Evolutionary conservation across 1,139 yeast species (phyloP).

Genomic region (Eremothecium gossypii): DNA sequence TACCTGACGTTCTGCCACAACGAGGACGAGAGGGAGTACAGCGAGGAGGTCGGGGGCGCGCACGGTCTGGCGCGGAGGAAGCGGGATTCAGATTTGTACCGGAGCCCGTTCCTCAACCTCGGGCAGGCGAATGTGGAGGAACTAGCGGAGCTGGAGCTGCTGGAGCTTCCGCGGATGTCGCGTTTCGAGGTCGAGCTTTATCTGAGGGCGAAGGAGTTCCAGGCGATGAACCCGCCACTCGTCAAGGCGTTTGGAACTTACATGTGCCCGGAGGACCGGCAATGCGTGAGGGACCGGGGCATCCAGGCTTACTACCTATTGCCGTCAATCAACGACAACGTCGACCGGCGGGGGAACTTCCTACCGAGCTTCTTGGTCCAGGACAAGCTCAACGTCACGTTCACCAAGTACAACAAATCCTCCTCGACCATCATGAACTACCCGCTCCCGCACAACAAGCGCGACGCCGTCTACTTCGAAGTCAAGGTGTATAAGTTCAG

Average conservation of each 20-base stretch:
- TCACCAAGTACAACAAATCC: slow-evolving; percentile 33
- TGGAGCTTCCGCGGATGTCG: slow-evolving; percentile 30
- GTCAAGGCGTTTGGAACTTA: slow-evolving; percentile 35
- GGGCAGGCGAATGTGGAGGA: slow-evolving; percentile 33
- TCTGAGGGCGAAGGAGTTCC: slow-evolving; percentile 32
- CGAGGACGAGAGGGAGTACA: slow-evolving; percentile 27
- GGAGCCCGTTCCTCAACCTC: slow-evolving; percentile 32
- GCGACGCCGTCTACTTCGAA: slow-evolving; percentile 64
- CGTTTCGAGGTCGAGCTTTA: slow-evolving; percentile 31
- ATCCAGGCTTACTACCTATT: slow-evolving; percentile 38
- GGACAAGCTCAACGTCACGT: slow-evolving; percentile 54
- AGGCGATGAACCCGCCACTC: slow-evolving; percentile 32
- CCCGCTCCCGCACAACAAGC: slow-evolving; percentile 55
- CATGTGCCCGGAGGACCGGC: slow-evolving; percentile 31
- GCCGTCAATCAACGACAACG: slow-evolving; percentile 33
- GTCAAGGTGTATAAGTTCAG: slow-evolving; percentile 49
- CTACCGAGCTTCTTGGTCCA: slow-evolving; percentile 40
- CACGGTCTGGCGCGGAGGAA: slow-evolving; percentile 21
- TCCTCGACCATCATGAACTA: slow-evolving; percentile 47
- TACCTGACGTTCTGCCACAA: slow-evolving; percentile 34
- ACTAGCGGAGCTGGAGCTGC: slow-evolving; percentile 28
- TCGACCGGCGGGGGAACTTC: slow-evolving; percentile 30
- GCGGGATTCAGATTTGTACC: slow-evolving; percentile 24
- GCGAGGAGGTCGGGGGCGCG: slow-evolving; percentile 12
- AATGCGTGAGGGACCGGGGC: slow-evolving; percentile 40